Evolutionary conservation across 148 eudicot species (phyloP).

Genomic region (Persicaria tinctoria): DNA sequence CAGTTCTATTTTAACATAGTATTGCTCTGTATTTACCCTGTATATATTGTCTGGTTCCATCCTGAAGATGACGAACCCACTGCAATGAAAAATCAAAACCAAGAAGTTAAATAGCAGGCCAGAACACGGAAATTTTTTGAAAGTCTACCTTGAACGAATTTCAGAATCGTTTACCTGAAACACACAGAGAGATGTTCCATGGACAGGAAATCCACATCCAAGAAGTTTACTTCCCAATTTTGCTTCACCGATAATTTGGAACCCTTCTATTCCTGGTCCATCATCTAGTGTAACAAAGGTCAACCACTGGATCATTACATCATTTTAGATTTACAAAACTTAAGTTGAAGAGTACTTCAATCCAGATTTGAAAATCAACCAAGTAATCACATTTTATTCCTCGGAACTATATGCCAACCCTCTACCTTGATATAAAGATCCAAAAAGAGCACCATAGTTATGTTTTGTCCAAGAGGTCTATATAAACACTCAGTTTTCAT

Average conservation of each 20-base stretch:
- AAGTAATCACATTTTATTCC: background rate
- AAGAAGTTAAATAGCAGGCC: conserved; percentile 7
- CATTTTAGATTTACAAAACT: background rate
- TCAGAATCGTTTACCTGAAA: conserved; percentile 57
- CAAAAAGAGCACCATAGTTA: conserved; percentile 1
- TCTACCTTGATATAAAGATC: background rate
- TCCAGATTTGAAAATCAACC: background rate
- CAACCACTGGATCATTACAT: background rate
- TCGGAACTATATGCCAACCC: background rate
- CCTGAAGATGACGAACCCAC: conserved; percentile 99
- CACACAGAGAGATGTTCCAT: conserved; percentile 86
- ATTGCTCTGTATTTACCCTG: conserved; percentile 46
- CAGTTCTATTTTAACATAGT: background rate
- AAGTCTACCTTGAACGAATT: conserved; percentile 11
- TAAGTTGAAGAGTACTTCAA: background rate
- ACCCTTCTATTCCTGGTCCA: conserved; percentile 78
- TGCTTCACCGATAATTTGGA: conserved; percentile 87
- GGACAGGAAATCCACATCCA: conserved; percentile 85
- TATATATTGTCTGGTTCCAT: conserved; percentile 87
- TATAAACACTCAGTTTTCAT: background rate
- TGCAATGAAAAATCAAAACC: conserved; percentile 16
- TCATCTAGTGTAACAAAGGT: conserved; percentile 33
- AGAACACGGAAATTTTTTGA: background rate
- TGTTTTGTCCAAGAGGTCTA: background rate
- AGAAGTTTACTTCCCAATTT: conserved; percentile 68